Percentiles rank a stretch among this genome's conserved stretches.
phyloP scores from a whole-genome alignment of 495 filamentous ascomycete genomes.

The Poronia punctata region DNA sequence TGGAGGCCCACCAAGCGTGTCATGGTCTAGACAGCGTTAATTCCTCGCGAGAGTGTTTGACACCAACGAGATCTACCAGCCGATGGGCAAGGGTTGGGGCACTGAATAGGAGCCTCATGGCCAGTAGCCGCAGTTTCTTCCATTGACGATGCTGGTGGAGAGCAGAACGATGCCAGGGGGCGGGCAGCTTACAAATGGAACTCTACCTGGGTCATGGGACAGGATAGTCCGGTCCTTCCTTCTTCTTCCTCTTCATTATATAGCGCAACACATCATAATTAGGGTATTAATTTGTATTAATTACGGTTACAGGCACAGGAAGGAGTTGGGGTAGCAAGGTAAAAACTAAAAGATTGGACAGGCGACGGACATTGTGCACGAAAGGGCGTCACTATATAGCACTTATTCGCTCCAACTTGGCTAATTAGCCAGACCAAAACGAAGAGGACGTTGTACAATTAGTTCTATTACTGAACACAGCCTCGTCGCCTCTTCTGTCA shows the following conservation, averaged over 20 bases:
- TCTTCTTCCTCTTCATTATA: slow-evolving; percentile 3
- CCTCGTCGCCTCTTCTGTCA: too few relatives aligned
- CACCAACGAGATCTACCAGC: slow-evolving; percentile 17
- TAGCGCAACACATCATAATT: slow-evolving; percentile 4
- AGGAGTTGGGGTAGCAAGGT: not conserved
- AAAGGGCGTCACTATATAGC: slow-evolving; percentile 5
- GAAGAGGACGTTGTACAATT: too few relatives aligned
- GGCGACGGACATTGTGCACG: not conserved
- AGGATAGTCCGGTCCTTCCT: slow-evolving; percentile 19
- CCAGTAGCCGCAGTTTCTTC: slow-evolving; percentile 37
- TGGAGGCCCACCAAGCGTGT: slow-evolving; percentile 24
- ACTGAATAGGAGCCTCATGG: slow-evolving; percentile 32
- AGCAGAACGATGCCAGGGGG: too few relatives aligned
- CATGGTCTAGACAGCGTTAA: slow-evolving; percentile 13
- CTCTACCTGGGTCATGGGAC: slow-evolving; percentile 15
- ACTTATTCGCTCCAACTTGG: too few relatives aligned
- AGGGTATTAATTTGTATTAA: slow-evolving; percentile 4
- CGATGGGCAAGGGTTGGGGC: slow-evolving; percentile 28
- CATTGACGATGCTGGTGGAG: slow-evolving; percentile 22
- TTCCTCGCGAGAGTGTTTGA: slow-evolving; percentile 18
- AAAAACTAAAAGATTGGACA: not conserved
- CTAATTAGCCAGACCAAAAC: too few relatives aligned
- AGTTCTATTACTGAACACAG: too few relatives aligned
- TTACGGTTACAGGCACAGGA: not conserved
- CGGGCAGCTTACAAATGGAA: slow-evolving; percentile 23